Conservation (phyloP, 768 basidiomycete genomes). For the Kwoniella dejecticola region DNA sequence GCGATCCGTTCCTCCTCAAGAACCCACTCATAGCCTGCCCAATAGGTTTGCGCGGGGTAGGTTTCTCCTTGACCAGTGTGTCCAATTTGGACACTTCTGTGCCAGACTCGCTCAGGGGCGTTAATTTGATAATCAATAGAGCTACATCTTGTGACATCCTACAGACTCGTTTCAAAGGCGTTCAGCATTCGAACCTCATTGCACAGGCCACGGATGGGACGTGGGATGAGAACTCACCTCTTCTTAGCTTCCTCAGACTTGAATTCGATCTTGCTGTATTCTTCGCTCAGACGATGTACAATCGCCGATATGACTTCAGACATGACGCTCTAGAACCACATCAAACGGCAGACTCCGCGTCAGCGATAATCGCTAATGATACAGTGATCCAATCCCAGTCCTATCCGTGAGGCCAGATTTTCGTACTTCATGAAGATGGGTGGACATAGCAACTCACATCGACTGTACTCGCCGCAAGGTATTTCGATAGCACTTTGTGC, state of each 20-base stretch:
- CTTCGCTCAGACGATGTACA: slow-evolving; percentile 84
- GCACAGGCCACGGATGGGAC: background rate
- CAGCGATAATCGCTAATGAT: no score
- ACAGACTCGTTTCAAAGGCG: no score
- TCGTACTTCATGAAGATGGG: background rate
- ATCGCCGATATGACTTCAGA: slow-evolving; percentile 91
- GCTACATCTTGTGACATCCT: slow-evolving; percentile 80
- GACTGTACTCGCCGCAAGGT: slow-evolving; percentile 73
- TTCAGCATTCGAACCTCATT: no score
- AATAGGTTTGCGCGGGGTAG: slow-evolving; percentile 56
- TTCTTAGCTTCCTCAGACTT: slow-evolving; percentile 81
- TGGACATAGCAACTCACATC: slow-evolving; percentile 64
- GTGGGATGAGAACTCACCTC: slow-evolving; percentile 61
- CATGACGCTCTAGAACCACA: slow-evolving; percentile 82
- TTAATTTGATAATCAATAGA: slow-evolving; percentile 74
- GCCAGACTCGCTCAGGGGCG: slow-evolving; percentile 71
- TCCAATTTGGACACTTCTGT: slow-evolving; percentile 71
- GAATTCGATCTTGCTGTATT: slow-evolving; percentile 78
- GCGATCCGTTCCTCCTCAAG: slow-evolving; percentile 27
- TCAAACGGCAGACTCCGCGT: no score
- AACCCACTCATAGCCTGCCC: slow-evolving; percentile 43
- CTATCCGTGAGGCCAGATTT: no score
- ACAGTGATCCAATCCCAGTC: no score
- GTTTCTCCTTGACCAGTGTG: slow-evolving; percentile 79
- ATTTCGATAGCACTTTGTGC: slow-evolving; percentile 92